A percentile compares a stretch with the other conserved stretches of the same genome.
phyloP scores from a whole-genome alignment of 108 stramenopile species.

The Cylindrotheca closterium region DNA sequence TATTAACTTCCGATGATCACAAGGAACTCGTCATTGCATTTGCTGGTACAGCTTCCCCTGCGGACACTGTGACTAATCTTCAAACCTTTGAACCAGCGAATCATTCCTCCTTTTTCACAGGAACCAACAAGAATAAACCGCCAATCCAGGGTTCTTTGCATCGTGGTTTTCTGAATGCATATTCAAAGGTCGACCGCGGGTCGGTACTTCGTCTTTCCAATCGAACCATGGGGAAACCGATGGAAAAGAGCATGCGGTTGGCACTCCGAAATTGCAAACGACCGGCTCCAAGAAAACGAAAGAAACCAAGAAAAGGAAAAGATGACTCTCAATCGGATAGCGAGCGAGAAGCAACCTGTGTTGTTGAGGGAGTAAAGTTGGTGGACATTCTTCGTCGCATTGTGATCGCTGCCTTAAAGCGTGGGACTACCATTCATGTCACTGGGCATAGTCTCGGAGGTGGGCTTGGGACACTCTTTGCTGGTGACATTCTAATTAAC shows the following conservation, averaged over 20 bases:
- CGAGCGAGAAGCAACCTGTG: slow-evolving; percentile 22
- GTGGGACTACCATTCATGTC: slow-evolving; percentile 38
- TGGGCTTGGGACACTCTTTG: slow-evolving; percentile 38
- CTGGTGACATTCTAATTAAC: slow-evolving; percentile 42
- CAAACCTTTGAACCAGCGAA: slow-evolving; percentile 56
- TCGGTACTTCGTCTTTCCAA: slow-evolving; percentile 29
- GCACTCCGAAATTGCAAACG: neutral
- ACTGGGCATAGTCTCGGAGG: slow-evolving; percentile 51
- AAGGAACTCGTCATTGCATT: slow-evolving; percentile 37
- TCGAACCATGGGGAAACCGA: neutral
- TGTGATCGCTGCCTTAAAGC: slow-evolving; percentile 23
- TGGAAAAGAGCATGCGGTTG: neutral
- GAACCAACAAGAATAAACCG: neutral
- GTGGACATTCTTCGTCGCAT: slow-evolving; percentile 31
- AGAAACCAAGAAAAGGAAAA: neutral
- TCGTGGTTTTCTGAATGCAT: slow-evolving; percentile 60
- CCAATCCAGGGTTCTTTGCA: slow-evolving; percentile 46
- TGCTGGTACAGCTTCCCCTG: slow-evolving; percentile 48
- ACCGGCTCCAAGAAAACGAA: neutral
- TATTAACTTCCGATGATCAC: slow-evolving; percentile 27
- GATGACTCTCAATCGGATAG: neutral
- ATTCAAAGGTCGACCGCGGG: slow-evolving; percentile 43
- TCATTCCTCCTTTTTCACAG: slow-evolving; percentile 45
- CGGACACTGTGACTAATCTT: slow-evolving; percentile 49
- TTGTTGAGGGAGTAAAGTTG: slow-evolving; percentile 19